Base-by-base conservation (phyloP, 2,329 filamentous ascomycete species). In the Uncinocarpus reesii region DNA sequence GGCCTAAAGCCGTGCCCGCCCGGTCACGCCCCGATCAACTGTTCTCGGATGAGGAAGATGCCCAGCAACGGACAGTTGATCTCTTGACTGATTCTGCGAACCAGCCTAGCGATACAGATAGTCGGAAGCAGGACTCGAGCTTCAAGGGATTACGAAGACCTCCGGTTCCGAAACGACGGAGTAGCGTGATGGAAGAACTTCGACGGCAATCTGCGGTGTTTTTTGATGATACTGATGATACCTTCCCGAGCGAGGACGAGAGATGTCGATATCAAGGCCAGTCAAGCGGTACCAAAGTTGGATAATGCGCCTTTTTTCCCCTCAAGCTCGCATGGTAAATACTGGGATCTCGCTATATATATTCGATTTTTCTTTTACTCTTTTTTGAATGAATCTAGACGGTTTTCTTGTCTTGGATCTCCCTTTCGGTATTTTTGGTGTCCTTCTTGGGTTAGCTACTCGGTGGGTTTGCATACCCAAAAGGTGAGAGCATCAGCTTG, bases 201-300 rank as follows among this genome's bases (percentile, higher is more conserved):
- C 59, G 64, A 31, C 62, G 70, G 36, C 70, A 72, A 53, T 69
- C 67, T 16, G 66, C 70, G 18, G 69, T 72, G 5, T 70, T 72
- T 50, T 72, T 71, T 55, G 65, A 70, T 40, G 68, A 71, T 56
- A 48, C 53, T 4, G 65, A 67, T 51, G 52, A 54, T 49, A 52
- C 52, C 13, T 16, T 41, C 20, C 32, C 48, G 1, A 54, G 53
- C 42, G 53, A 51, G 28, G 50, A 53, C 34, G 53, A 53, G 13
- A 24, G 13, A 13, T 24, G 41, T 16, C 35, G 3, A 31, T 47
- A 47, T 20, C 21, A 15, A 34, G 28, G 24, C 28, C 35, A 41
- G 18, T 24, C 36, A 13, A 41, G 45, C 26, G 45, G 45, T 16
- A 41, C 36, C 2, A 21, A 26, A 7, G 24, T 37, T 38, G 32